phyloP scores from a whole-genome alignment of 345 rosid genomes.

The Leavenworthia alabamica region DNA sequence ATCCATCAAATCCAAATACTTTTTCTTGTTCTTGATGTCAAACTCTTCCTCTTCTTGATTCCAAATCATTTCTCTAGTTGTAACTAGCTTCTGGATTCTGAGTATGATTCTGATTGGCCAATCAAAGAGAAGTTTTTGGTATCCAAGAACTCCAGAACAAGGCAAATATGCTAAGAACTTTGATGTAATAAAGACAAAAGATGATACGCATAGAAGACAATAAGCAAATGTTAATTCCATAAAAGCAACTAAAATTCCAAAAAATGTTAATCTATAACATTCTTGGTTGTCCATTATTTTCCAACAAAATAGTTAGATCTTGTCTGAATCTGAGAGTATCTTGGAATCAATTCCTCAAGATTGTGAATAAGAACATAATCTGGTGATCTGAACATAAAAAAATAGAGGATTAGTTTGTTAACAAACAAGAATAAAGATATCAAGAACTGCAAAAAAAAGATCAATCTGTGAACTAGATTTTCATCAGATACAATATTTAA shows the following conservation, averaged over 20 bases:
- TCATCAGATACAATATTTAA: neutral
- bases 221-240: constrained; percentile 57
- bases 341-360: neutral
- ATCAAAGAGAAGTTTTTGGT: constrained; percentile 42
- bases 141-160: constrained; percentile 48
- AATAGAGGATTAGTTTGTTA: neutral
- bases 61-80: constrained; percentile 31
- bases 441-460: neutral
- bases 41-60: constrained; percentile 23
- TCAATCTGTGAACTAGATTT: neutral
- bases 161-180: constrained; percentile 51
- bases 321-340: neutral
- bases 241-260: constrained; percentile 50
- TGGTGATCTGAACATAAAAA: neutral
- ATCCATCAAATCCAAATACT: constrained; percentile 32
- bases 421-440: neutral
- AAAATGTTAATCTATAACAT: constrained; percentile 41
- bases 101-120: constrained; percentile 42
- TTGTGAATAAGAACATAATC: neutral
- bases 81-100: constrained; percentile 41
- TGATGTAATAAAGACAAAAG: constrained; percentile 39
- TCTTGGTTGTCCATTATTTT: constrained; percentile 28
- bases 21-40: constrained; percentile 38
- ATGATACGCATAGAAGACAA: constrained; percentile 53
- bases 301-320: constrained; percentile 10